These are phyloP conservation scores for Brassica hybrid DNA, from an alignment of 441 rosid species.

Conservation along the genomic window DNA sequence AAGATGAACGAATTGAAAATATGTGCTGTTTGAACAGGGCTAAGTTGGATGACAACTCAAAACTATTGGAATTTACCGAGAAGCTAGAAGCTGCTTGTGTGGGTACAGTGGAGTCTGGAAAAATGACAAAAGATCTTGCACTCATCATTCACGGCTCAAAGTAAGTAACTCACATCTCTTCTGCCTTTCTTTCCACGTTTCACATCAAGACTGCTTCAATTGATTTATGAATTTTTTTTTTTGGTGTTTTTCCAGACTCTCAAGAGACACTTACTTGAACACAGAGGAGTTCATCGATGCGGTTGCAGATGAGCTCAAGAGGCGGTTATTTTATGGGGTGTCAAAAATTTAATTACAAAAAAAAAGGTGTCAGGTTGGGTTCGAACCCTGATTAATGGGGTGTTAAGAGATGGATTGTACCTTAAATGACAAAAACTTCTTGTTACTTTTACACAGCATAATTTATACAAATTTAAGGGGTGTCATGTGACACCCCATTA, in stretches of 20 bases:
- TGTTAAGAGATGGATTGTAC: too few species aligned
- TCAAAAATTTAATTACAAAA: too few species aligned
- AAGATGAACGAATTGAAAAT: neutral
- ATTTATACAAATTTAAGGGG: too few species aligned
- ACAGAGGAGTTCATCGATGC: conserved; percentile 97
- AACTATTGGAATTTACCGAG: conserved; percentile 75
- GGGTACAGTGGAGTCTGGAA: conserved; percentile 84
- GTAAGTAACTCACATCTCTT: conserved; percentile 44
- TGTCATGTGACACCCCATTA: too few species aligned
- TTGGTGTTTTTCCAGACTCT: conserved; percentile 47
- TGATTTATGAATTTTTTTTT: neutral
- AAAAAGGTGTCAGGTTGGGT: too few species aligned
- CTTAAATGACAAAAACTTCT: too few species aligned
- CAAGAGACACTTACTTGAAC: conserved; percentile 77
- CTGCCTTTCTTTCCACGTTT: neutral
- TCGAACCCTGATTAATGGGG: too few species aligned
- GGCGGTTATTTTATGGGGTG: too few species aligned
- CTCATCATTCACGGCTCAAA: conserved; percentile 83
- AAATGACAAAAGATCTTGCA: conserved; percentile 99
- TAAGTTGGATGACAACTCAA: conserved; percentile 77
- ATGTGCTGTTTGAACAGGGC: conserved; percentile 56
- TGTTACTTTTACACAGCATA: too few species aligned
- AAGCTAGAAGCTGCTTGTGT: conserved; percentile 93
- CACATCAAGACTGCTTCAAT: neutral
- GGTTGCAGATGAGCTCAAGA: conserved; percentile 69